Conservation (phyloP, 2,329 filamentous ascomycete species). For the Fusarium falciforme region DNA sequence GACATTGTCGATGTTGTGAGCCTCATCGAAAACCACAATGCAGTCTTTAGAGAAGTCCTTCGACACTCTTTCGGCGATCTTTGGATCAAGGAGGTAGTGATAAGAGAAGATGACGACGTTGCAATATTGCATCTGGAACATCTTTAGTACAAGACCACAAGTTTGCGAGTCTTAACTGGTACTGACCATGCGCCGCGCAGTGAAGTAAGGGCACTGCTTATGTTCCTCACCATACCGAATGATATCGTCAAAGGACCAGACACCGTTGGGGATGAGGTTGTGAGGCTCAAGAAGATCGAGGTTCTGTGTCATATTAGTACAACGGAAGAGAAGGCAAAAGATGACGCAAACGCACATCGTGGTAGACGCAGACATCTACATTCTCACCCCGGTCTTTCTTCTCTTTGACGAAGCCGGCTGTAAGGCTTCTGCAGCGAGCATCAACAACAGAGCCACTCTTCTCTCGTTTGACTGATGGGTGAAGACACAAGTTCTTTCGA, state of each 20-base stretch:
- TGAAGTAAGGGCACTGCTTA: constrained; percentile 98
- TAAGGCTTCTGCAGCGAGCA: constrained; percentile 93
- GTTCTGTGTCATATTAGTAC: constrained; percentile 66
- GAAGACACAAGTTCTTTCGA: constrained; percentile 95
- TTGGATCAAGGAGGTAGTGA: constrained; percentile 96
- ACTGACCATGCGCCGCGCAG: constrained; percentile 87
- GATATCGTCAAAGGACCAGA: constrained; percentile 94
- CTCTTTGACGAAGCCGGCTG: constrained; percentile 96
- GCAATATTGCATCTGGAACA: constrained; percentile 89
- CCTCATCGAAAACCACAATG: constrained; percentile 98
- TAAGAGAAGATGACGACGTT: constrained; percentile 99
- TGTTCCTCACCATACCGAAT: constrained; percentile 91
- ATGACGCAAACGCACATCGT: constrained; percentile 73
- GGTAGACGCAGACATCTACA: constrained; percentile 94
- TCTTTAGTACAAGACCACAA: constrained; percentile 9
- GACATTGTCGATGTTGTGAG: constrained; percentile 99
- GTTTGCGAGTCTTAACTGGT: neutral
- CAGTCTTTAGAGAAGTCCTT: constrained; percentile 97
- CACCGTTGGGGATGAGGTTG: constrained; percentile 92
- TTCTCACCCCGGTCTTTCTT: constrained; percentile 96
- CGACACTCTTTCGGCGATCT: constrained; percentile 95
- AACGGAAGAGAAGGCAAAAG: neutral
- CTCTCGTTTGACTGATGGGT: constrained; percentile 94
- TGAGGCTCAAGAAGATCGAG: constrained; percentile 94
- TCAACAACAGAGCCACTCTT: constrained; percentile 96